Base-by-base conservation (phyloP, 2,329 filamentous ascomycete genomes). In the Hypoxylon sp. region DNA sequence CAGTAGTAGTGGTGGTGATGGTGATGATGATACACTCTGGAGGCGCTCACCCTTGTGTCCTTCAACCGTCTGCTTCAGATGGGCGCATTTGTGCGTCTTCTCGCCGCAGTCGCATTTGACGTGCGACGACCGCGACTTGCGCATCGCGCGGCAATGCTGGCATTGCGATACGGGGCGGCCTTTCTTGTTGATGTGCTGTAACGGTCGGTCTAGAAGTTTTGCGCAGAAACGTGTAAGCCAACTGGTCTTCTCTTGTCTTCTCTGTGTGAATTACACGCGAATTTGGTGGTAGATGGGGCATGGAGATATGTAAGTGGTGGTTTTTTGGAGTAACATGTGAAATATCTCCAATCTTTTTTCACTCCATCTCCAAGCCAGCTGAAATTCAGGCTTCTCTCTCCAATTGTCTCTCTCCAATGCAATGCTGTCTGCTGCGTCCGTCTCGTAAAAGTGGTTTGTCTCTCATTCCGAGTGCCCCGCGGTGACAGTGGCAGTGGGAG, bases 91-190 rank as follows among this genome's bases (percentile, higher is more conserved):
- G 83, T 91, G 91, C 67, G 89, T 89, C 85, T 97, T 97, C 80
- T 97, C 93, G 78, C 93, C 94, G 80, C 96, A 99, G 80, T 98
- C 94, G 82, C 96, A 99, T 80, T 96, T 97, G 76, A 96, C 88
- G 80, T 98, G 96, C 70, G 95, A 93, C 63, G 94, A 91, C 74
- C 96, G 93, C 80, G 93, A 95, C 86, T 98, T 98, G 83, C 96
- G 94, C 85, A 97, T 91, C 72, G 91, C 89, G 79, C 96, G 95
- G 82, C 96, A 99, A 82, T 99, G 96, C 72, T 93, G 88, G 82
- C 96, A 99, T 89, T 99, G 96, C 74, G 96, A 97, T 73, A 98
- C 93, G 67, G 96, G 96, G 68, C 95, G 92, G 76, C 95, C 95
- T 84, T 98, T 98, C 80, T 97, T 97, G 81, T 96, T 96, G 83